A percentile compares a stretch with the other conserved stretches of the same genome.
phyloP scores from a whole-genome alignment of 2,329 filamentous ascomycete species.

The Scedosporium apiospermum region DNA sequence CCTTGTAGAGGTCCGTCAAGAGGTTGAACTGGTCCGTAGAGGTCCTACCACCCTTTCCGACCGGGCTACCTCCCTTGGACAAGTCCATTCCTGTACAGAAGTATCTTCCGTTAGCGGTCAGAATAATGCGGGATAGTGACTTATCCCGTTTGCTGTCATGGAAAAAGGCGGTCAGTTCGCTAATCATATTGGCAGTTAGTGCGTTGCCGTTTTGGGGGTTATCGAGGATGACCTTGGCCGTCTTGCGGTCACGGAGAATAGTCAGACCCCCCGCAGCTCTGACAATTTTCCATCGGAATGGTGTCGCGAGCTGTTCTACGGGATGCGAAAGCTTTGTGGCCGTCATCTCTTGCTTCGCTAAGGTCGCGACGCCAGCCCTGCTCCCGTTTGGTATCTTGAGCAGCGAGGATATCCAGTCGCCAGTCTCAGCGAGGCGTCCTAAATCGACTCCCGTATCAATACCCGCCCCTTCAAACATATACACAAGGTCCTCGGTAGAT shows the following conservation, averaged over 20 bases:
- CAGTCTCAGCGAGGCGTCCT: slow-evolving; percentile 40
- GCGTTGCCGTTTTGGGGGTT: slow-evolving; percentile 28
- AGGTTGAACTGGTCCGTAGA: slow-evolving; percentile 13
- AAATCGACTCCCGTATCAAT: slow-evolving; percentile 49
- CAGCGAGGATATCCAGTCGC: slow-evolving; percentile 46
- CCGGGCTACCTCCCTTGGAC: slow-evolving; percentile 8
- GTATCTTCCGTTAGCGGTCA: slow-evolving; percentile 25
- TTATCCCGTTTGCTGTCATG: slow-evolving; percentile 13
- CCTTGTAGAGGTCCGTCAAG: slow-evolving; percentile 20
- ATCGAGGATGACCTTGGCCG: slow-evolving; percentile 17
- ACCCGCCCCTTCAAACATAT: slow-evolving; percentile 36
- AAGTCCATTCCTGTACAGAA: slow-evolving; percentile 34
- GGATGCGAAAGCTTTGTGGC: neutral
- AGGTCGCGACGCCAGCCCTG: slow-evolving; percentile 33
- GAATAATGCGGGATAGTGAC: slow-evolving; percentile 22
- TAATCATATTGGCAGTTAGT: slow-evolving; percentile 25
- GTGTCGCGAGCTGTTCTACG: neutral
- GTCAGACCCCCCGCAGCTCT: slow-evolving; percentile 13
- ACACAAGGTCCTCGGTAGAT: slow-evolving; percentile 15
- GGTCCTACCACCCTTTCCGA: slow-evolving; percentile 4
- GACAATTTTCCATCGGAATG: slow-evolving; percentile 5
- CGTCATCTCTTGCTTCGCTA: slow-evolving; percentile 7
- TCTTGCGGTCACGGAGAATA: slow-evolving; percentile 20
- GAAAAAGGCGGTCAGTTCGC: slow-evolving; percentile 19
- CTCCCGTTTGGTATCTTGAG: slow-evolving; percentile 37